Percentiles rank a stretch among this genome's conserved stretches.
Conservation (phyloP, 2,329 filamentous ascomycete genomes). For the Apiospora saccharicola region DNA sequence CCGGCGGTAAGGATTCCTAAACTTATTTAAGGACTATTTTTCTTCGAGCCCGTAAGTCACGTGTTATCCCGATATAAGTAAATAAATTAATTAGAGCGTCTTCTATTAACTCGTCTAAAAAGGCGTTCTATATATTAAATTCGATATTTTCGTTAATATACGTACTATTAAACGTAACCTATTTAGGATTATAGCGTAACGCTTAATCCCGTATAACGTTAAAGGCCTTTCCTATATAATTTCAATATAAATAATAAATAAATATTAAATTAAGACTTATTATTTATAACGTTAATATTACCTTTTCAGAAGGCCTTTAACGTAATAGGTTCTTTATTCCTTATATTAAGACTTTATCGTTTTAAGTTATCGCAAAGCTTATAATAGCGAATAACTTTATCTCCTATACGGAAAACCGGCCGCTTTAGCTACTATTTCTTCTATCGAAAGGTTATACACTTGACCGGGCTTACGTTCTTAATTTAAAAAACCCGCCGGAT, state of each 20-base stretch:
- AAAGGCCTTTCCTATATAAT: constrained; percentile 32
- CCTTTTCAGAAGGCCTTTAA: constrained; percentile 32
- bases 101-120: constrained; percentile 37
- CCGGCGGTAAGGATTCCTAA: constrained; percentile 35
- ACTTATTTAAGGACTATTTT: constrained; percentile 43
- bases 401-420: constrained; percentile 16
- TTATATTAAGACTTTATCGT: constrained; percentile 36
- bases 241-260: background rate
- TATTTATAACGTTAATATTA: constrained; percentile 34
- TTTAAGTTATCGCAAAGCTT: constrained; percentile 39
- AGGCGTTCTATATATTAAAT: constrained; percentile 41
- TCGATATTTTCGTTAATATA: constrained; percentile 42
- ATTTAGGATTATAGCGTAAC: constrained; percentile 40
- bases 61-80: constrained; percentile 37
- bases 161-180: constrained; percentile 37
- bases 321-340: constrained; percentile 32
- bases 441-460: background rate
- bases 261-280: constrained; percentile 29
- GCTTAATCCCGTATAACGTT: constrained; percentile 41
- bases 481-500: constrained; percentile 2
- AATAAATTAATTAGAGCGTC: constrained; percentile 34
- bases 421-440: constrained; percentile 21
- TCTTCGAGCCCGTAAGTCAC: constrained; percentile 35
- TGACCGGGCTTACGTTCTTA: constrained; percentile 7
- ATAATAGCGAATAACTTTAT: constrained; percentile 36